Evolutionary conservation across 768 basidiomycete genomes (phyloP).

Genomic region (Holtermannia corniformis): DNA sequence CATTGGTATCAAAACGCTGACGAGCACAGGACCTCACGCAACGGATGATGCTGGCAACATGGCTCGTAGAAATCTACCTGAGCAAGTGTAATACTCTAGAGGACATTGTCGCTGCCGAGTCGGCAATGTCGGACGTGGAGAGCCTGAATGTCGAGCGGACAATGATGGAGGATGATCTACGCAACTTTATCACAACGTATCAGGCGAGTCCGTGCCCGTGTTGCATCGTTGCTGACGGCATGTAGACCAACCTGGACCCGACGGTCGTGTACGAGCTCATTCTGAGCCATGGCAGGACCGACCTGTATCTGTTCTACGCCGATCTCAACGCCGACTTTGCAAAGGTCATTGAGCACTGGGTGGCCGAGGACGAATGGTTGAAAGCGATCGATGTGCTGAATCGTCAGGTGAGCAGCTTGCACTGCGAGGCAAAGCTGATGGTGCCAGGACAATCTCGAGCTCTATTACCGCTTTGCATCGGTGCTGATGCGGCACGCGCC

Average conservation of each 20-base stretch:
- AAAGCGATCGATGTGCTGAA: slow-evolving; percentile 85
- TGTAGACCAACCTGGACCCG: slow-evolving; percentile 69
- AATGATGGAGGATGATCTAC: slow-evolving; percentile 84
- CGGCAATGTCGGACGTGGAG: slow-evolving; percentile 60
- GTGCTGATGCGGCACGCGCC: slow-evolving; percentile 77
- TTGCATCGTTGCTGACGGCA: neutral
- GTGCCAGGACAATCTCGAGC: slow-evolving; percentile 62
- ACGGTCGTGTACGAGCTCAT: slow-evolving; percentile 86
- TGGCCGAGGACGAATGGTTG: slow-evolving; percentile 82
- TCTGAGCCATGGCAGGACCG: slow-evolving; percentile 81
- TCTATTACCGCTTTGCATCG: slow-evolving; percentile 88
- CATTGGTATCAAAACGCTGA: neutral
- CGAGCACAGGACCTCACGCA: slow-evolving; percentile 74
- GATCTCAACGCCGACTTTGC: slow-evolving; percentile 67
- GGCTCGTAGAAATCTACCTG: slow-evolving; percentile 95
- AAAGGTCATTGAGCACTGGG: slow-evolving; percentile 82
- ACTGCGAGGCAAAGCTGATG: slow-evolving; percentile 1
- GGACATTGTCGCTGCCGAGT: slow-evolving; percentile 79
- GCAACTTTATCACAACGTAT: slow-evolving; percentile 88
- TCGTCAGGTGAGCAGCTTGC: slow-evolving; percentile 57
- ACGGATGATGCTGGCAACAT: slow-evolving; percentile 94
- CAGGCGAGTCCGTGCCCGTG: slow-evolving; percentile 50
- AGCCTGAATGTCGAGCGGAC: slow-evolving; percentile 68
- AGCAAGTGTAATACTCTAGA: slow-evolving; percentile 95
- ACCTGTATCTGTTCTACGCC: slow-evolving; percentile 86